Conservation (phyloP, 2,329 filamentous ascomycete genomes). For the Diaporthe helianthi region DNA sequence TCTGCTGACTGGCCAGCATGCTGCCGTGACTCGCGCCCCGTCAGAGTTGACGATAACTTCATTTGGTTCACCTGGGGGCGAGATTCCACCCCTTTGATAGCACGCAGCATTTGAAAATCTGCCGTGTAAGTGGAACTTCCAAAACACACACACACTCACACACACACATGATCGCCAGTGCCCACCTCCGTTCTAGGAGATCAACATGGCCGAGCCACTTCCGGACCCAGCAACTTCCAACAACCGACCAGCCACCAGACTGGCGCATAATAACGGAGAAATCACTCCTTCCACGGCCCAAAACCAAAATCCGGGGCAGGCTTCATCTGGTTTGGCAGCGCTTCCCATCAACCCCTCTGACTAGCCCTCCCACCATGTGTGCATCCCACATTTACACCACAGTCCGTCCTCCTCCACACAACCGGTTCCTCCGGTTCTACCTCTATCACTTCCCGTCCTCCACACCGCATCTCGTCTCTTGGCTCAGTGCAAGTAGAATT, state of each 20-base stretch:
- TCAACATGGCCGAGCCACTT: conserved; percentile 8
- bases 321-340: background rate
- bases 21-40: conserved; percentile 24
- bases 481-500: background rate
- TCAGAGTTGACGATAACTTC: conserved; percentile 25
- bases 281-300: background rate
- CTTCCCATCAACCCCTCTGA: background rate
- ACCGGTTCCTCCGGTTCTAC: background rate
- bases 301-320: background rate
- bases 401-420: background rate
- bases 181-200: conserved; percentile 20
- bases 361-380: background rate
- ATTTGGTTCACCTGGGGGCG: conserved; percentile 1
- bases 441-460: background rate
- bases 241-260: conserved; percentile 22
- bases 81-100: background rate
- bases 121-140: background rate
- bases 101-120: background rate
- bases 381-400: background rate
- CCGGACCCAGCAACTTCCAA: conserved; percentile 10
- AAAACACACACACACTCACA: background rate
- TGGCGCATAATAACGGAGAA: conserved; percentile 5
- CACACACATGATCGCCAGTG: background rate
- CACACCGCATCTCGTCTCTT: background rate
- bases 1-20: conserved; percentile 12